Conservation (phyloP, 176 grass and related monocot species). For the Cenchrus fungigraminus region DNA sequence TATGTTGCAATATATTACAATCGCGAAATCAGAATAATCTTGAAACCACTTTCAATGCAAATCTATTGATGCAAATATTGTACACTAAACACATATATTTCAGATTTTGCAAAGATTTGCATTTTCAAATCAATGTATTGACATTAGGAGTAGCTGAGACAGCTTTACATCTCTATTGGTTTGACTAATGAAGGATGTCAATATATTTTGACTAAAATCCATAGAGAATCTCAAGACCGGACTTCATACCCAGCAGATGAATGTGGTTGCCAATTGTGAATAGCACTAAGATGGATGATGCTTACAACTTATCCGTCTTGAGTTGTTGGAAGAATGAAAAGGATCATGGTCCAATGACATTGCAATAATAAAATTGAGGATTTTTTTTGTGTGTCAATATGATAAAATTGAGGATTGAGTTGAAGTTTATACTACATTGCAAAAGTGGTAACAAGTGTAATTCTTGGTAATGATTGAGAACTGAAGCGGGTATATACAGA, state of each 20-base stretch:
- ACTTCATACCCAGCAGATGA: neutral
- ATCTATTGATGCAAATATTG: neutral
- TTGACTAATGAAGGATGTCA: neutral
- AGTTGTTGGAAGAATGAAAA: neutral
- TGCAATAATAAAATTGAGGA: constrained; percentile 2
- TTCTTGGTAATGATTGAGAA: neutral
- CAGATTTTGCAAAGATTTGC: neutral
- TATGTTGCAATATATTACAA: neutral
- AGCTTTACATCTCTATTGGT: neutral
- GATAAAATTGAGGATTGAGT: neutral
- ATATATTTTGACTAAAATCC: neutral
- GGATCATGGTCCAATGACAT: neutral
- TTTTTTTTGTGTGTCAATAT: neutral
- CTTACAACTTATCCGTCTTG: neutral
- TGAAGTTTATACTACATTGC: neutral
- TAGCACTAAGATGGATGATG: neutral
- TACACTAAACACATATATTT: neutral
- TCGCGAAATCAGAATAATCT: neutral
- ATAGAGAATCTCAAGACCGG: neutral
- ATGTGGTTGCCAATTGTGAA: neutral
- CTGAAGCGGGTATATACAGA: neutral
- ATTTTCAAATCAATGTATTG: neutral
- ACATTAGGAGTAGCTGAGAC: neutral
- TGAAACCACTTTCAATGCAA: neutral
- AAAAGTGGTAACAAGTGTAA: neutral